A percentile compares a stretch with the other conserved stretches of the same genome.
These are phyloP conservation scores for Pseudevernia furfuracea DNA, from an alignment of 495 filamentous ascomycete species.

Conservation along the genomic window DNA sequence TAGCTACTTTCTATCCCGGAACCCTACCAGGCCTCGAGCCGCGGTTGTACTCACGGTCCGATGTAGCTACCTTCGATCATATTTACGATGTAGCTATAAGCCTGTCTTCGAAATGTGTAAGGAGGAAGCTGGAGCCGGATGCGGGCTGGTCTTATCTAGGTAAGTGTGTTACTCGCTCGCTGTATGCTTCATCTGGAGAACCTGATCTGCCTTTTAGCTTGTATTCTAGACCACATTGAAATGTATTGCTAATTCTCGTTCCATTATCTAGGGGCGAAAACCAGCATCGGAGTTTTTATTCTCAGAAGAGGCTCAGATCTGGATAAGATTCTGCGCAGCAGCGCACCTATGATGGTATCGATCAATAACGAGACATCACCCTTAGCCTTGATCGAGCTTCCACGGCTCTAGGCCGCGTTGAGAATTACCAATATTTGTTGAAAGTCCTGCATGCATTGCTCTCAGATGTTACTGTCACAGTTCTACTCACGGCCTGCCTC, in stretches of 20 bases:
- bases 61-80: background rate
- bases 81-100: background rate
- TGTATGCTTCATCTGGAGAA: background rate
- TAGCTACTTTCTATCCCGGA: background rate
- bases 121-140: background rate
- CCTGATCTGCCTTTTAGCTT: background rate
- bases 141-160: background rate
- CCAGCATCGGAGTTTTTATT: background rate
- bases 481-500: too few relatives aligned
- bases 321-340: background rate
- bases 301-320: background rate
- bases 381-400: background rate
- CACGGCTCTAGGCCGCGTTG: too few relatives aligned
- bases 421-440: too few relatives aligned
- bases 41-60: background rate
- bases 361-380: background rate
- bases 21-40: background rate
- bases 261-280: background rate
- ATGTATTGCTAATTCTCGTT: background rate
- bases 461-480: background rate
- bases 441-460: too few relatives aligned
- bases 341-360: background rate
- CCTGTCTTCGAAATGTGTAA: background rate
- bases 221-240: background rate
- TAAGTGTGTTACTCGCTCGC: background rate